A percentile compares a stretch with the other conserved stretches of the same genome.
These are phyloP conservation scores for Hirsutella thompsonii DNA, from an alignment of 2,329 filamentous ascomycete genomes.

Conservation along the genomic window DNA sequence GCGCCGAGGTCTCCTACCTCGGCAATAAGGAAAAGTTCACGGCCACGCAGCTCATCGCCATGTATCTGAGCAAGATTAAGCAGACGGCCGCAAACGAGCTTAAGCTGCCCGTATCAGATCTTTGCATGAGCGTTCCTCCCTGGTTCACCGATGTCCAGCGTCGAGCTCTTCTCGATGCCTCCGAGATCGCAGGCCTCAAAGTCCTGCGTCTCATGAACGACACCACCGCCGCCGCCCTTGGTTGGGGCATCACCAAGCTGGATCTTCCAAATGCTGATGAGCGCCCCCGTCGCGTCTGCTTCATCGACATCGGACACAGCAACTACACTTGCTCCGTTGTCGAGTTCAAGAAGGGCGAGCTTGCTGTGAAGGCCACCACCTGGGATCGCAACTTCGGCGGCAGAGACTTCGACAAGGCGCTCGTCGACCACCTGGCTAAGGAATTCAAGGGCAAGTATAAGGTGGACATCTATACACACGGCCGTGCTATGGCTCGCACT, in stretches of 20 bases:
- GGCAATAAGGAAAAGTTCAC: conserved; percentile 94
- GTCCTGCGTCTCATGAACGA: conserved; percentile 93
- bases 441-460: conserved; percentile 98
- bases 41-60: conserved; percentile 84
- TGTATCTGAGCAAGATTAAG: conserved; percentile 94
- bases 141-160: conserved; percentile 98
- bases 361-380: conserved; percentile 82
- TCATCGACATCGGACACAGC: conserved; percentile 92
- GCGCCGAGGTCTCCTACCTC: conserved; percentile 83
- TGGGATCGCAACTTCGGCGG: conserved; percentile 96
- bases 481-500: conserved; percentile 80
- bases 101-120: conserved; percentile 79
- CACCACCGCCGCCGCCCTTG: conserved; percentile 88
- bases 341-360: conserved; percentile 94
- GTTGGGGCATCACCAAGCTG: conserved; percentile 95
- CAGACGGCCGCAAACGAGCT: conserved; percentile 76
- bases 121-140: conserved; percentile 86
- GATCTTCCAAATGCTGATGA: conserved; percentile 83
- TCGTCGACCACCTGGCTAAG: conserved; percentile 87
- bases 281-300: conserved; percentile 80
- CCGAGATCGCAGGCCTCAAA: conserved; percentile 89
- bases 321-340: conserved; percentile 92
- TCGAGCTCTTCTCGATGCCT: conserved; percentile 75
- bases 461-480: conserved; percentile 84
- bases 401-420: conserved; percentile 88